Conservation (phyloP, 164 flowering plant genomes). For the Umbilicus rupestris region DNA sequence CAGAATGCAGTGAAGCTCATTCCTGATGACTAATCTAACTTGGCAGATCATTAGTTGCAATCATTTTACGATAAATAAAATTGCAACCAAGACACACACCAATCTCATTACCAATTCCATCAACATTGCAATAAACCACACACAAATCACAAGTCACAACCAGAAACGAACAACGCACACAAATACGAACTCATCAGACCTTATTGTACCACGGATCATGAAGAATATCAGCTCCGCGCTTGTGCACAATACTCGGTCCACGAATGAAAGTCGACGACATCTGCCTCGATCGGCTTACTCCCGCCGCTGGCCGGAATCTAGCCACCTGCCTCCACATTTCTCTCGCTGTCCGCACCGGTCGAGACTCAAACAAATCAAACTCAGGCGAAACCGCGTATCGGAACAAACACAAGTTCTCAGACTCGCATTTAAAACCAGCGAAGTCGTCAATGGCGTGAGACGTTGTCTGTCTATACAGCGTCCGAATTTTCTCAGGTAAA, state of each 20-base stretch:
- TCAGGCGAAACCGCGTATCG: not conserved
- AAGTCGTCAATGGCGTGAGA: not conserved
- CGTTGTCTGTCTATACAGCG: not conserved
- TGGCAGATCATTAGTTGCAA: too few relatives aligned
- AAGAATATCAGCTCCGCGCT: conserved; percentile 95
- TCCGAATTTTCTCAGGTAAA: not conserved
- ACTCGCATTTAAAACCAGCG: not conserved
- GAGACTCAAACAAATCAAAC: not conserved
- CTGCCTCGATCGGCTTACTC: conserved; percentile 28
- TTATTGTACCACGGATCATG: conserved; percentile 99
- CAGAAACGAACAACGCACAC: not conserved
- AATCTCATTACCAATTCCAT: not conserved
- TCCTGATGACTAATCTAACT: not conserved
- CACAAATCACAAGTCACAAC: not conserved
- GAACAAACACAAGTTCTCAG: not conserved
- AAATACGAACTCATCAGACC: conserved; percentile 25
- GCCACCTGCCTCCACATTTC: not conserved
- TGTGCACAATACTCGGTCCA: conserved; percentile 87
- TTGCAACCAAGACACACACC: not conserved
- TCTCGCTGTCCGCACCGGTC: not conserved
- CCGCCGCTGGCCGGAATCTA: conserved; percentile 19
- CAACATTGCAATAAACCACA: not conserved
- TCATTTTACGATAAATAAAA: too few relatives aligned
- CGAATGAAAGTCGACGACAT: conserved; percentile 59
- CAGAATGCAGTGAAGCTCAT: too few relatives aligned